A percentile compares a stretch with the other conserved stretches of the same genome.
These are phyloP conservation scores for Scedosporium minutisporum DNA, from an alignment of 2,329 filamentous ascomycete genomes.

Conservation along the genomic window DNA sequence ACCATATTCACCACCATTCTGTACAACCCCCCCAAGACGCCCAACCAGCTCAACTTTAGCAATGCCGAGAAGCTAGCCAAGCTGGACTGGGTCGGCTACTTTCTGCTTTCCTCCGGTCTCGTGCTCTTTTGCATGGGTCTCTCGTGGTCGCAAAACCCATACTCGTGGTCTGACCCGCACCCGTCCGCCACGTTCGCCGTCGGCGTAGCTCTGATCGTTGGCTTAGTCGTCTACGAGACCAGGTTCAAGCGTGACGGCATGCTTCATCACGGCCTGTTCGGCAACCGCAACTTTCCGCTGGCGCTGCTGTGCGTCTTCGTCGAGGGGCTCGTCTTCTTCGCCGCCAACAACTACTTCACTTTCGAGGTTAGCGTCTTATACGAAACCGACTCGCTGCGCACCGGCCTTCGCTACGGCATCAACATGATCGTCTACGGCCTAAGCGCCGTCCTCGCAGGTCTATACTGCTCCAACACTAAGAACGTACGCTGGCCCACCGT, in stretches of 20 bases:
- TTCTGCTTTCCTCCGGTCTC: slow-evolving; percentile 22
- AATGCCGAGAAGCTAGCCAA: slow-evolving; percentile 21
- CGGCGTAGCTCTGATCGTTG: too few species aligned
- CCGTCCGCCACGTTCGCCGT: too few species aligned
- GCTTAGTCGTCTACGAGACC: too few species aligned
- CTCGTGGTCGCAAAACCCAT: slow-evolving; percentile 28
- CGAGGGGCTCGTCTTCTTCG: slow-evolving; percentile 29
- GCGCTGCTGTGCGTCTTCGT: slow-evolving; percentile 23
- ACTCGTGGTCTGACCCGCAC: slow-evolving; percentile 24
- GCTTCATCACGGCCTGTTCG: slow-evolving; percentile 30
- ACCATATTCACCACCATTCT: too few species aligned
- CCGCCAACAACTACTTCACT: slow-evolving; percentile 32
- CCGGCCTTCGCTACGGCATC: slow-evolving; percentile 23
- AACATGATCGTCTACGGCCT: slow-evolving; percentile 21
- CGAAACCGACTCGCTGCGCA: slow-evolving; percentile 23
- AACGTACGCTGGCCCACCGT: slow-evolving; percentile 17
- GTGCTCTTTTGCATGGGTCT: slow-evolving; percentile 29
- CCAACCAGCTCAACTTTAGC: slow-evolving; percentile 16
- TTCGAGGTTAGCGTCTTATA: slow-evolving; percentile 26
- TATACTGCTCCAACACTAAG: slow-evolving; percentile 19
- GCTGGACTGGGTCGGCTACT: slow-evolving; percentile 30
- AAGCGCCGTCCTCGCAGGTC: slow-evolving; percentile 19
- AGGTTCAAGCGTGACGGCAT: slow-evolving; percentile 11
- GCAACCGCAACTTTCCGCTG: slow-evolving; percentile 26
- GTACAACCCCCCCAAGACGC: slow-evolving; percentile 13